Base-by-base conservation (phyloP, 2,329 filamentous ascomycete genomes). In the Arthroderma sp. region DNA sequence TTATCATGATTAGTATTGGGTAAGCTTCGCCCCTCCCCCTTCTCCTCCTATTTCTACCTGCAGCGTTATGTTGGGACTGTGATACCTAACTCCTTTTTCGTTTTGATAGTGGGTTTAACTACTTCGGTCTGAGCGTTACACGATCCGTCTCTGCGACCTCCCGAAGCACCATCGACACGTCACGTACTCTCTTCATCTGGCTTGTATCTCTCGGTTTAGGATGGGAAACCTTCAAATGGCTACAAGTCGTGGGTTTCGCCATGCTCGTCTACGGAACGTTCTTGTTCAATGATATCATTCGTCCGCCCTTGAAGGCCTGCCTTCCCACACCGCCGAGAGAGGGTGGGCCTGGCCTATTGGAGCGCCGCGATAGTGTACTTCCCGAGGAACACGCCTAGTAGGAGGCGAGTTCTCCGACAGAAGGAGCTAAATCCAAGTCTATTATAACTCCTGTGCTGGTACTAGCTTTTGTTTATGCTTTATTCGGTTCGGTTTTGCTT, bases 1-100 rank as follows among this genome's bases (percentile, higher is more conserved):
- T 94, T 47, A 96, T 96, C 61, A 98, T 98, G 91, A 75, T 98
- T 53, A 94, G 86, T 57, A 98, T 98, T 56, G 89, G 89, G 83
- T 93, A 77, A 60, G 78, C 70, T 27, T 42, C 30, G 41, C 44
- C 40, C 39, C 15, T 42, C 29, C 15, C 15, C 15, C 15, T 22
- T 3, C 15, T 22, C 15, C 3, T 22, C 11, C 15, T 22, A 3
- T 22, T 22, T 22, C 3, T 3, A 1, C 15, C 15, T 22, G 15
- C 15, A 22, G 3, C 15, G 15, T 22, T 22, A 22, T 22, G 15
- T 22, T 22, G 15, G 15, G 15, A 22, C 15, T 3, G 15, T 22
- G 3, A 22, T 22, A 22, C 15, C 40, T 40, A 40, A 42, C 29
- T 39, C 32, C 11, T 29, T 29, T 11, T 34, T 38, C 4, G 11